A percentile compares a stretch with the other conserved stretches of the same genome.
These are phyloP conservation scores for Psilocybe azurescens DNA, from an alignment of 768 basidiomycete genomes.

Conservation along the genomic window DNA sequence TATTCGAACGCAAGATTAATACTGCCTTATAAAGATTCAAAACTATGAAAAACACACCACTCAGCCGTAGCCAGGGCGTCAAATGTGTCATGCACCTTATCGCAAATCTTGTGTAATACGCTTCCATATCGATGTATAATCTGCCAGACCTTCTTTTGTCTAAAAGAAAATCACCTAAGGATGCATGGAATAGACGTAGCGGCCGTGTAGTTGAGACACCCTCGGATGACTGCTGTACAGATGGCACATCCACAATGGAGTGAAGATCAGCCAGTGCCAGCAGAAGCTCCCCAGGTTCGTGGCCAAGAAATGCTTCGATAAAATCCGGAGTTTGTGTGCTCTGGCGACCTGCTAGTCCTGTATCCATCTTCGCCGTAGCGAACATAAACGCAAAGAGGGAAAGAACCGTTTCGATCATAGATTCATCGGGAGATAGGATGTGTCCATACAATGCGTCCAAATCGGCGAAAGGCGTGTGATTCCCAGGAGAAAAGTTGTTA, in stretches of 20 bases:
- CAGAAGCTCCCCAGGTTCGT: background rate
- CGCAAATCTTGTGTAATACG: background rate
- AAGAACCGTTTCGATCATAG: background rate
- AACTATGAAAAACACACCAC: background rate
- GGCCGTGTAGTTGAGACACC: background rate
- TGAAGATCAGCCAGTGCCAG: constrained; percentile 4
- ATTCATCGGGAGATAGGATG: background rate
- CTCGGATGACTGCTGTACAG: background rate
- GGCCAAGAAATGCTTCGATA: background rate
- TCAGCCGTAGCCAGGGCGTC: background rate
- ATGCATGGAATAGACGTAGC: constrained; percentile 3
- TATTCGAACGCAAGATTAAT: too few relatives aligned
- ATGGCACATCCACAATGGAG: background rate
- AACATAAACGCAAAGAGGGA: constrained; percentile 4
- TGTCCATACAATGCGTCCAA: constrained; percentile 6
- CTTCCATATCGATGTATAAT: background rate
- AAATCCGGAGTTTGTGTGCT: background rate
- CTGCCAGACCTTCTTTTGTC: constrained; percentile 1
- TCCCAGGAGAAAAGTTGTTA: background rate
- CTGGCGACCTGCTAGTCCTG: background rate
- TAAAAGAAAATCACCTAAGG: constrained; percentile 6
- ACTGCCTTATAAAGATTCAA: too few relatives aligned
- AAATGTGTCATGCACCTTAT: background rate
- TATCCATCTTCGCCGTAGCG: background rate
- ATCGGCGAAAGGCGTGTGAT: background rate